Percentiles rank a stretch among this genome's conserved stretches.
phyloP scores from a whole-genome alignment of 805 yeast species.

The Zygosaccharomyces pseudorouxii region DNA sequence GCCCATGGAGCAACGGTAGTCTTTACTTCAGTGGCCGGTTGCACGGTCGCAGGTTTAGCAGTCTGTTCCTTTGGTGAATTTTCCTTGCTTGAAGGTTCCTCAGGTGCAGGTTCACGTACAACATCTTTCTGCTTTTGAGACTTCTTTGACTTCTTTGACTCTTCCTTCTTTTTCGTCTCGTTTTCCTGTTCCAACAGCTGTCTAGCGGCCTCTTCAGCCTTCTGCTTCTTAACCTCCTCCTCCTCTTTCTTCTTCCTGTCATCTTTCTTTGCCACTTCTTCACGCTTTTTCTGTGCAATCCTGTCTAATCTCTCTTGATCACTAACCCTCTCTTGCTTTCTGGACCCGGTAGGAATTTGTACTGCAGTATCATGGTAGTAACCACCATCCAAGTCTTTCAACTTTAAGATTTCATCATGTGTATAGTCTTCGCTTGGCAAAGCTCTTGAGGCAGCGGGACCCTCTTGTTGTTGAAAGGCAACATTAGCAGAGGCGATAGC shows the following conservation, averaged over 20 bases:
- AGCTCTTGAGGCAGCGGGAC: conserved; percentile 8
- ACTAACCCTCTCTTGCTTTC: conserved; percentile 7
- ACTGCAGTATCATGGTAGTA: conserved; percentile 27
- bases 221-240: conserved; percentile 6
- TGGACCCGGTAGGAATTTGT: conserved; percentile 24
- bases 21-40: conserved; percentile 10
- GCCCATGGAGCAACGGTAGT: conserved; percentile 33
- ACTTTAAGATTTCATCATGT: conserved; percentile 25
- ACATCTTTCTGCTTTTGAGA: conserved; percentile 8
- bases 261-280: conserved; percentile 1
- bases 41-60: background rate
- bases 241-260: conserved; percentile 3
- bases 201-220: conserved; percentile 26
- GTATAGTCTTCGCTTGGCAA: conserved; percentile 23
- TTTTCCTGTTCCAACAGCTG: conserved; percentile 18
- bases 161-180: conserved; percentile 13
- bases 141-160: conserved; percentile 13
- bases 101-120: background rate
- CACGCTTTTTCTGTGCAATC: background rate
- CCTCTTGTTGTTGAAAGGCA: conserved; percentile 1
- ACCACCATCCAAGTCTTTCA: conserved; percentile 24
- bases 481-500: background rate
- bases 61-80: background rate
- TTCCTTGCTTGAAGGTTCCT: background rate
- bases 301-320: background rate